Conservation (phyloP, 805 yeast genomes). For the Spathaspora sp. region DNA sequence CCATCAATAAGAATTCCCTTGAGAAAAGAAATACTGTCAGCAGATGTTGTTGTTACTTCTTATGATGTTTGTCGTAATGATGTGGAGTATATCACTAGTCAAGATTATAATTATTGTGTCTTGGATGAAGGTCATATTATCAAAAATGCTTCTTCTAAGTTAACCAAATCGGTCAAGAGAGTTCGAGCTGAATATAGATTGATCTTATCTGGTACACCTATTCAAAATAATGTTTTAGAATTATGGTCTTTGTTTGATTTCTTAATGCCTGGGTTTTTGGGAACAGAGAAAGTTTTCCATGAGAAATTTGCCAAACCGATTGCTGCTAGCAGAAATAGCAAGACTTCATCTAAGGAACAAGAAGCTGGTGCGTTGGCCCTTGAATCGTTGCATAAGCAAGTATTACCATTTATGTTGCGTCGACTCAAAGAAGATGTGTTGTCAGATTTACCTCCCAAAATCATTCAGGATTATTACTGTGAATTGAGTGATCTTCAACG, state of each 20-base stretch:
- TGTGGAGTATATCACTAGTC: slow-evolving; percentile 53
- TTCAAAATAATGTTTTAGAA: slow-evolving; percentile 94
- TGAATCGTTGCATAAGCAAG: slow-evolving; percentile 95
- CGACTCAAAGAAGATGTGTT: slow-evolving; percentile 94
- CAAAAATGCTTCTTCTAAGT: slow-evolving; percentile 83
- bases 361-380: slow-evolving; percentile 95
- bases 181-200: slow-evolving; percentile 85
- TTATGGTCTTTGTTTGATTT: slow-evolving; percentile 97
- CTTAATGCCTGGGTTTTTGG: slow-evolving; percentile 97
- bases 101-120: slow-evolving; percentile 88
- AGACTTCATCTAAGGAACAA: slow-evolving; percentile 87
- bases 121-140: slow-evolving; percentile 97
- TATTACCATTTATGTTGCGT: slow-evolving; percentile 91
- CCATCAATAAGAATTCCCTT: slow-evolving; percentile 67
- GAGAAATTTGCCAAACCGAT: slow-evolving; percentile 98
- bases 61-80: slow-evolving; percentile 97
- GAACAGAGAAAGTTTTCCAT: slow-evolving; percentile 89
- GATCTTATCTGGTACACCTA: slow-evolving; percentile 94
- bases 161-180: slow-evolving; percentile 82
- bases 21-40: slow-evolving; percentile 46
- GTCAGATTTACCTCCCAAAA: slow-evolving; percentile 95
- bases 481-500: slow-evolving; percentile 89
- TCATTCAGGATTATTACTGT: slow-evolving; percentile 97
- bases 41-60: slow-evolving; percentile 90
- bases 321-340: slow-evolving; percentile 86